Percentiles rank a stretch among this genome's conserved stretches.
phyloP scores from a whole-genome alignment of 768 basidiomycete genomes.

The Strobilomyces dryophilus region DNA sequence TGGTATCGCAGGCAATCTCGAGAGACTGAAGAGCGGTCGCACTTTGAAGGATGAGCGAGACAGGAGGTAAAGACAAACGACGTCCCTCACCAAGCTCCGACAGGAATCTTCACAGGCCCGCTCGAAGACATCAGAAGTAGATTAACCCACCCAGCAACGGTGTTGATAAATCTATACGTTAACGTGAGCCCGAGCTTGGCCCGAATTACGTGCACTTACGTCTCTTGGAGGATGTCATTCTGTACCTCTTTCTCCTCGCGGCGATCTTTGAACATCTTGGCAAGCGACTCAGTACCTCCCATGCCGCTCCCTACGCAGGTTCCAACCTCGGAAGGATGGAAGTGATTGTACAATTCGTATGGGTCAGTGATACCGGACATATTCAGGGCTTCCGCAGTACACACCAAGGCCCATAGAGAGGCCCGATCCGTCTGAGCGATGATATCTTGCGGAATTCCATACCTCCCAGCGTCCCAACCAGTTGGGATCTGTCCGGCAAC shows the following conservation, averaged over 20 bases:
- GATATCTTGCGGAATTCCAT: conserved; percentile 96
- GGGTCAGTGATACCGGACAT: conserved; percentile 97
- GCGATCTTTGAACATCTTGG: conserved; percentile 98
- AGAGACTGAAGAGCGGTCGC: conserved; percentile 97
- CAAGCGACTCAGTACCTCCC: conserved; percentile 89
- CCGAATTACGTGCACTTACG: conserved; percentile 47
- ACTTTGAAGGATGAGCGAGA: conserved; percentile 35
- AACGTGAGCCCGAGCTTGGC: conserved; percentile 5
- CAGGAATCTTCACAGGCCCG: conserved; percentile 98
- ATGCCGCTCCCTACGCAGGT: conserved; percentile 94
- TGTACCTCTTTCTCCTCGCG: conserved; percentile 98
- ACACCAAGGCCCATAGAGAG: conserved; percentile 92
- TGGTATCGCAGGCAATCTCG: conserved; percentile 96
- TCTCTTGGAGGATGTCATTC: conserved; percentile 97
- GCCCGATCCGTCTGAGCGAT: conserved; percentile 90
- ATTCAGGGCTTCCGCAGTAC: conserved; percentile 92
- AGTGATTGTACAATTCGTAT: conserved; percentile 94
- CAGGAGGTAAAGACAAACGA: neutral
- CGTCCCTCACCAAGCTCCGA: conserved; percentile 84
- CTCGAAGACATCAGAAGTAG: conserved; percentile 90
- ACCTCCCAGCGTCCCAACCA: conserved; percentile 94
- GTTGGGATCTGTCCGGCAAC: conserved; percentile 97
- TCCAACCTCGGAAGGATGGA: conserved; percentile 96
- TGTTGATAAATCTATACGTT: conserved; percentile 87
- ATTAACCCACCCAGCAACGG: conserved; percentile 98